phyloP scores from a whole-genome alignment of 2,329 filamentous ascomycete genomes.

The Phialophora tarda region DNA sequence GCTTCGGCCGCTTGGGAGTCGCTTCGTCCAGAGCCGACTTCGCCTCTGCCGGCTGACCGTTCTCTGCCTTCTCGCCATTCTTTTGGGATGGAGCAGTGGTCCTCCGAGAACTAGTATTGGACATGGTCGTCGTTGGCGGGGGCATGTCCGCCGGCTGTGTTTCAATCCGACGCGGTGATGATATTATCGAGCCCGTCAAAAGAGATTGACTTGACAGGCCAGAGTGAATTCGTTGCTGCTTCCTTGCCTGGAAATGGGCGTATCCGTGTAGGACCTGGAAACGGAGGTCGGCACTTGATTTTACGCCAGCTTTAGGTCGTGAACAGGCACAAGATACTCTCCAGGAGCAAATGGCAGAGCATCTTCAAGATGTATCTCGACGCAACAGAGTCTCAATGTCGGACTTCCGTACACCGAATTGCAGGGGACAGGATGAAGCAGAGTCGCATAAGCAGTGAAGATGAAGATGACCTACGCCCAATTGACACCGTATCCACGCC shows the following conservation, averaged over 20 bases:
- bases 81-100: slow-evolving; percentile 2
- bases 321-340: not conserved
- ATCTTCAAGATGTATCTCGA: slow-evolving; percentile 1
- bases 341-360: not conserved
- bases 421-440: slow-evolving; percentile 7
- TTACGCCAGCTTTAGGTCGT: not conserved
- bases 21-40: not conserved
- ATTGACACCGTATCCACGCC: not conserved
- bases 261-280: not conserved
- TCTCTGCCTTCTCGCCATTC: slow-evolving; percentile 5
- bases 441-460: not conserved
- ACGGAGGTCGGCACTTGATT: not conserved
- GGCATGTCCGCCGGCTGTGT: slow-evolving; percentile 3
- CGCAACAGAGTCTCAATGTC: not conserved
- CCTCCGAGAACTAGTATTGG: slow-evolving; percentile 17
- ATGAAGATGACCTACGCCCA: slow-evolving; percentile 1
- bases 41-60: not conserved
- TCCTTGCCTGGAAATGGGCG: not conserved
- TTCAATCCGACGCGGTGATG: not conserved
- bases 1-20: slow-evolving; percentile 22
- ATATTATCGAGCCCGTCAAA: not conserved
- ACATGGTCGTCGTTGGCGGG: slow-evolving; percentile 1
- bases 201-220: slow-evolving; percentile 5
- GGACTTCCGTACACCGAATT: not conserved
- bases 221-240: not conserved